A percentile compares a stretch with the other conserved stretches of the same genome.
Conservation (phyloP, 2,329 filamentous ascomycete species). For the Fusarium pseudonygamai region DNA sequence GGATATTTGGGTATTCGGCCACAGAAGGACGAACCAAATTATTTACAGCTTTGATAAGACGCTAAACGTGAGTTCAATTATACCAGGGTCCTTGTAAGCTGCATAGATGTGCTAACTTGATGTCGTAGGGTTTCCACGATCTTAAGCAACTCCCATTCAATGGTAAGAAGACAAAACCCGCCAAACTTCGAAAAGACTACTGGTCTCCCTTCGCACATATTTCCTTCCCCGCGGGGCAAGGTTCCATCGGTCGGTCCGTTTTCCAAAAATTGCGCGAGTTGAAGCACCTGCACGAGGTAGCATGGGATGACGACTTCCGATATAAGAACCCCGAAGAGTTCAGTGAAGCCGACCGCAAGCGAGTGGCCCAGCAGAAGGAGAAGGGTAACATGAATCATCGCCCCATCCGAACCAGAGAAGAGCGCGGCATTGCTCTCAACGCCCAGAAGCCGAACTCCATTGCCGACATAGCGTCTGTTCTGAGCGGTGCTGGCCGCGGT, state of each 20-base stretch:
- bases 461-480: slow-evolving; percentile 70
- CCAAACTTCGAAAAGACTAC: slow-evolving; percentile 72
- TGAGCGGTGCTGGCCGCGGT: slow-evolving; percentile 61
- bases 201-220: slow-evolving; percentile 71
- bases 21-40: slow-evolving; percentile 60
- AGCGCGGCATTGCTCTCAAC: slow-evolving; percentile 64
- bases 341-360: slow-evolving; percentile 48
- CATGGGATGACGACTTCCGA: slow-evolving; percentile 63
- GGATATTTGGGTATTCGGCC: slow-evolving; percentile 65
- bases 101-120: not conserved
- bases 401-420: slow-evolving; percentile 49
- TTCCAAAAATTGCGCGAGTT: slow-evolving; percentile 73
- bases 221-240: slow-evolving; percentile 62
- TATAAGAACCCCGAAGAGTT: slow-evolving; percentile 50
- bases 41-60: slow-evolving; percentile 61
- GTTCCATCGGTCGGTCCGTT: slow-evolving; percentile 65
- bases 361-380: slow-evolving; percentile 43
- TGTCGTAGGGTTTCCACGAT: slow-evolving; percentile 51
- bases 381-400: slow-evolving; percentile 46
- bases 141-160: slow-evolving; percentile 70
- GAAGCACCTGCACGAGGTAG: slow-evolving; percentile 68
- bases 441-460: slow-evolving; percentile 70
- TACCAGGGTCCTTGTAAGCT: not conserved
- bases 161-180: slow-evolving; percentile 72
- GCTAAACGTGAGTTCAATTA: slow-evolving; percentile 54